Conservation (phyloP, 495 filamentous ascomycete genomes). For the Talaromyces adpressus region DNA sequence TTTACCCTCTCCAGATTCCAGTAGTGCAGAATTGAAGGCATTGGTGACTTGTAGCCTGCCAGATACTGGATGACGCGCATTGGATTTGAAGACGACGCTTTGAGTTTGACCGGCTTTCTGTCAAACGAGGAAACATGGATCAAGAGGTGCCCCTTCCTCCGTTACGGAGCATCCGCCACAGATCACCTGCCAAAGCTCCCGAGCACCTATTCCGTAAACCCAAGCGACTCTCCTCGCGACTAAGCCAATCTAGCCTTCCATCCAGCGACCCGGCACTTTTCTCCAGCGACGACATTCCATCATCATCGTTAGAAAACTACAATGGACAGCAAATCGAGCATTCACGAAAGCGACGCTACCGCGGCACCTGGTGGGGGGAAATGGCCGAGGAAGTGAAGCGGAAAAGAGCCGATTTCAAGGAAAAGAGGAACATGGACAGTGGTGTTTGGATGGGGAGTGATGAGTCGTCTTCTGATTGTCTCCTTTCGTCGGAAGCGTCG, state of each 20-base stretch:
- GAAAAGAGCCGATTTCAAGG: conserved; percentile 49
- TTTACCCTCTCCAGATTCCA: not conserved
- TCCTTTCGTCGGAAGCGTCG: conserved; percentile 27
- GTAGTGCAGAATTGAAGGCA: not conserved
- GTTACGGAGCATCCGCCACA: conserved; percentile 33
- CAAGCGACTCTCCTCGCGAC: conserved; percentile 28
- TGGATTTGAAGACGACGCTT: not conserved
- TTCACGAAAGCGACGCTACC: conserved; percentile 56
- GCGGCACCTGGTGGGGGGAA: conserved; percentile 68
- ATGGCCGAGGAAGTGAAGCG: conserved; percentile 39
- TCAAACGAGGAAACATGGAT: conserved; percentile 23
- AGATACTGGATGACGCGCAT: not conserved
- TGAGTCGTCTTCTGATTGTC: conserved; percentile 27
- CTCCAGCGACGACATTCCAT: conserved; percentile 70
- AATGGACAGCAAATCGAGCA: conserved; percentile 21
- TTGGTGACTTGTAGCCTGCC: not conserved
- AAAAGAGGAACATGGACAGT: conserved; percentile 63
- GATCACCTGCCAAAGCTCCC: conserved; percentile 22
- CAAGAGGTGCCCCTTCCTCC: conserved; percentile 38
- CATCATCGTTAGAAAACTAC: conserved; percentile 65
- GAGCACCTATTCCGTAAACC: conserved; percentile 23
- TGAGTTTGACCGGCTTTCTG: not conserved
- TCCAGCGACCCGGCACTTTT: conserved; percentile 74
- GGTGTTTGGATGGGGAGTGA: conserved; percentile 79
- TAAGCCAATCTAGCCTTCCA: conserved; percentile 32